Conservation (phyloP, 202 grass and related monocot genomes). For the Schoenoplectus triqueter region DNA sequence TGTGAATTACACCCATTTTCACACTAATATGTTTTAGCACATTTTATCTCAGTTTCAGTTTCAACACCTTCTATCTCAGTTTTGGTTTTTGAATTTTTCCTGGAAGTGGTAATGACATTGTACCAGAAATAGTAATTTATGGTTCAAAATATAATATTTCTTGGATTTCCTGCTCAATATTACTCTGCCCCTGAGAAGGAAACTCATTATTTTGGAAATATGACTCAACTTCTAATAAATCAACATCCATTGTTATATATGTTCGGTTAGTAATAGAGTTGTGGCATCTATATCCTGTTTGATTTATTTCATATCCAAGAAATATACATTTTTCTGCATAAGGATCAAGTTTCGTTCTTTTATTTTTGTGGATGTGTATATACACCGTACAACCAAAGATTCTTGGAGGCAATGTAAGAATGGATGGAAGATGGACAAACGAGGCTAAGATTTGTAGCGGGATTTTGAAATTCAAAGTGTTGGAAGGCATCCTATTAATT, state of each 20-base stretch:
- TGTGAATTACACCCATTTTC: too few species aligned
- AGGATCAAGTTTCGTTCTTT: too few species aligned
- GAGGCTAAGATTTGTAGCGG: background rate
- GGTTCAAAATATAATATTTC: background rate
- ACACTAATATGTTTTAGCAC: too few species aligned
- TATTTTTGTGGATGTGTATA: background rate
- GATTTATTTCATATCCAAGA: background rate
- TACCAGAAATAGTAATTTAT: background rate
- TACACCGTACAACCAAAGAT: background rate
- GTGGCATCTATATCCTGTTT: background rate
- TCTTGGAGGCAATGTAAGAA: background rate
- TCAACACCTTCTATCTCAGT: too few species aligned
- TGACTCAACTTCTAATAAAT: background rate
- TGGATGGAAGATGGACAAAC: background rate
- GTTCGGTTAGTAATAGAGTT: background rate
- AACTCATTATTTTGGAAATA: background rate
- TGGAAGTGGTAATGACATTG: too few species aligned
- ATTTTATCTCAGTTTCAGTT: too few species aligned
- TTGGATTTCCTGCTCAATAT: background rate
- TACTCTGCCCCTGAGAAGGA: background rate
- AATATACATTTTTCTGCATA: background rate
- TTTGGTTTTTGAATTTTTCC: too few species aligned
- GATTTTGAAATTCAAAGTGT: background rate
- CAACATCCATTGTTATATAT: background rate
- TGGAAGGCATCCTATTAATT: background rate